Conservation (phyloP, 768 basidiomycete species). For the Tulasnella sp. region DNA sequence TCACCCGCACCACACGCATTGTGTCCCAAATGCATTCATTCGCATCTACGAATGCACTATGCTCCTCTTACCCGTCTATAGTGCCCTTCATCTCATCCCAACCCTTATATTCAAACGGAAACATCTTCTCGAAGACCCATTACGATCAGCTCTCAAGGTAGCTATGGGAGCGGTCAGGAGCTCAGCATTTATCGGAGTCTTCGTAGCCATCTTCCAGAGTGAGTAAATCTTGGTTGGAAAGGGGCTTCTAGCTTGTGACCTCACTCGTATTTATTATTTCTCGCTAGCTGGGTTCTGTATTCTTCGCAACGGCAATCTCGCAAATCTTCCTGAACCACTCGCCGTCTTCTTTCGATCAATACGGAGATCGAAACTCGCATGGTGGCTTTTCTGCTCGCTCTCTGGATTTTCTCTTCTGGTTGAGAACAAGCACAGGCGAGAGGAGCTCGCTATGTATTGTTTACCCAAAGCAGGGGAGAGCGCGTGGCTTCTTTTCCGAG, state of each 20-base stretch:
- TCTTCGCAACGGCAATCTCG: neutral
- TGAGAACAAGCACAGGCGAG: constrained; percentile 79
- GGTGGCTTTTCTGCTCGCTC: constrained; percentile 61
- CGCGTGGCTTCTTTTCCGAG: constrained; percentile 49
- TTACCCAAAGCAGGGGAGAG: constrained; percentile 85
- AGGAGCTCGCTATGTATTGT: constrained; percentile 86
- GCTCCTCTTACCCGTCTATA: constrained; percentile 69
- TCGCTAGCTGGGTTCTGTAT: constrained; percentile 5
- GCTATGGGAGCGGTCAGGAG: constrained; percentile 66
- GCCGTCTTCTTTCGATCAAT: constrained; percentile 30
- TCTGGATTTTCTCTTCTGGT: constrained; percentile 71
- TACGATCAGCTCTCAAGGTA: constrained; percentile 51
- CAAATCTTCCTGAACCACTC: neutral
- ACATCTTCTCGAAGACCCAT: constrained; percentile 52
- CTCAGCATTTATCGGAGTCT: constrained; percentile 78
- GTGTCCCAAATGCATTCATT: constrained; percentile 9
- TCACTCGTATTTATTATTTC: neutral
- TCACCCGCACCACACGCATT: constrained; percentile 5
- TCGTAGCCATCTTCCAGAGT: constrained; percentile 77
- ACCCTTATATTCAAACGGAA: constrained; percentile 70
- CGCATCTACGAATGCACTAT: constrained; percentile 24
- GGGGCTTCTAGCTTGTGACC: neutral
- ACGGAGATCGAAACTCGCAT: constrained; percentile 56
- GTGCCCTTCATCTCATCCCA: constrained; percentile 82
- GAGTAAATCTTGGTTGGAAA: constrained; percentile 22